Base-by-base conservation (phyloP, 352 stramenopile genomes). In the Phytophthora parvispora region DNA sequence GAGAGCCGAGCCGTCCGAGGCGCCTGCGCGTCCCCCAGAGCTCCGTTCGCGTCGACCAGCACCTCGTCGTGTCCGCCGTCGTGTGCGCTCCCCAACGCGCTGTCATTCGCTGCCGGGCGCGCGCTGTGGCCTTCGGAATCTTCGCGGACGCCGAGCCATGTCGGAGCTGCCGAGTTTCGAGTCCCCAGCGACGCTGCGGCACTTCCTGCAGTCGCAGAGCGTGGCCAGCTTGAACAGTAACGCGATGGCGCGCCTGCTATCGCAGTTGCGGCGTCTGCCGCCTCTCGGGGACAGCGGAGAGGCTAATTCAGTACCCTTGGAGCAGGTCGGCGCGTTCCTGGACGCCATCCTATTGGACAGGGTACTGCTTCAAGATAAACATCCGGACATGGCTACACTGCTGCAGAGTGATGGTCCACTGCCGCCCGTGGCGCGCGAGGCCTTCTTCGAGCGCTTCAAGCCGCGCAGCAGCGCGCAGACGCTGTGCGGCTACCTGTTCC, bases 401-500 rank as follows among this genome's bases (percentile, higher is more conserved):
- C 3, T 45, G 15, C 48, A 66, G 36, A 66, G 28, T 56, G 56
- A 56, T 36, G 54, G 43, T 45, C 52, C 59, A 3, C n/a, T 75
- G 24, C 60, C 57, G 5, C 52, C 54, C 1, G 67, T 89, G 22
- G 72, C 81, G 18, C 81, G 69, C 31, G 83, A 86, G 32, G 80
- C 81, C 15, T 94, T 85, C 64, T 86, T 94, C 16, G 70, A 81
- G 67, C 72, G 74, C 7, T 91, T 91, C 50, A 83, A 83, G 62
- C 78, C 86, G 43, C 78, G 81, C 43, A 85, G 75, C 38, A 80
- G 75, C 34, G 77, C 80, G 0, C 84, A 86, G 36, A 73, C 77
- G 6, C 81, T 94, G 9, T 99, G 98, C 73, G 97, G 97, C 18
- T 99, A 99, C 77, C 81, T 99, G 28, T 99, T 99, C 73, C 89